A percentile compares a stretch with the other conserved stretches of the same genome.
Evolutionary conservation across 805 yeast genomes (phyloP).

Genomic region (Sugiyamaella qingdaonensis): DNA sequence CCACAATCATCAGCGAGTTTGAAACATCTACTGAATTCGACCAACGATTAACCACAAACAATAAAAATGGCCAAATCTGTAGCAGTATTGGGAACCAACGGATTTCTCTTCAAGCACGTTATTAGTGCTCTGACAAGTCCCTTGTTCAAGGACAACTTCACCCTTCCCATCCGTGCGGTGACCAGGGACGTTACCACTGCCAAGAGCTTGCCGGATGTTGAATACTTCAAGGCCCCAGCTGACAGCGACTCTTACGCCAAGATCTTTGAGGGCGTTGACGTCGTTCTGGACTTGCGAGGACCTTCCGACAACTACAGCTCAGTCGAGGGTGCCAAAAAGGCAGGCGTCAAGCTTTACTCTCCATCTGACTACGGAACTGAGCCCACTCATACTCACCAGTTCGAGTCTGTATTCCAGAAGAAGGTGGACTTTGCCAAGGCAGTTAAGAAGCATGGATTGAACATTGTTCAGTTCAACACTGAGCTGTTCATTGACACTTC

Average conservation of each 20-base stretch:
- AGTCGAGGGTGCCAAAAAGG: slow-evolving; percentile 37
- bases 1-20: too few relatives aligned
- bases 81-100: slow-evolving; percentile 53
- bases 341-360: slow-evolving; percentile 47
- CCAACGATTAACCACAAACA: too few relatives aligned
- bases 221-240: background rate
- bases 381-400: slow-evolving; percentile 6
- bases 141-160: slow-evolving; percentile 39
- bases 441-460: slow-evolving; percentile 24
- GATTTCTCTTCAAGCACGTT: slow-evolving; percentile 48
- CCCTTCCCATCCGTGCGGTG: slow-evolving; percentile 48
- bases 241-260: background rate
- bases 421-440: slow-evolving; percentile 8
- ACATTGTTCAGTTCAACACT: slow-evolving; percentile 22
- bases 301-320: slow-evolving; percentile 32
- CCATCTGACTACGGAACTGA: slow-evolving; percentile 61
- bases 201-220: background rate
- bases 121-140: slow-evolving; percentile 44
- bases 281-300: slow-evolving; percentile 44
- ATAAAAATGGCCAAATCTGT: slow-evolving; percentile 30
- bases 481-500: slow-evolving; percentile 23
- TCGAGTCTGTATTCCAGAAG: slow-evolving; percentile 13
- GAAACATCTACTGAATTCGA: too few relatives aligned
- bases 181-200: slow-evolving; percentile 41
- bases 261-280: slow-evolving; percentile 45